These are phyloP conservation scores for Cryptosporidium tyzzeri DNA, from an alignment of 169 alveolate species.

Conservation along the genomic window DNA sequence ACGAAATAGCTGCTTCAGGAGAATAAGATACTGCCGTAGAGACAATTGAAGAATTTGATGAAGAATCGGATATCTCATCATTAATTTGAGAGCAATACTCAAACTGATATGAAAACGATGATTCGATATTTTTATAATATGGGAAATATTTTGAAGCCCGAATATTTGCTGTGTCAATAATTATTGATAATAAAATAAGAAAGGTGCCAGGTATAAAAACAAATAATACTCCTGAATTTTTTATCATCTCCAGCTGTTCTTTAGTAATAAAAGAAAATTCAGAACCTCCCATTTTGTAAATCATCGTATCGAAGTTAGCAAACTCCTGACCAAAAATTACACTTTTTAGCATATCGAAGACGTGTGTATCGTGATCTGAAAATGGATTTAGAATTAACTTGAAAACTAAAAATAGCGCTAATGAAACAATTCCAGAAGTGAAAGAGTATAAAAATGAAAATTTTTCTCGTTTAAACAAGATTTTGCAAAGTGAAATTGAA, in stretches of 20 bases:
- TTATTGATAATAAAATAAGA: background rate
- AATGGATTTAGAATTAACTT: constrained; percentile 25
- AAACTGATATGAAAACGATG: background rate
- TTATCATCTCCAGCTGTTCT: constrained; percentile 42
- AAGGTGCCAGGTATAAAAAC: constrained; percentile 27
- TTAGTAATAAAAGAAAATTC: constrained; percentile 65
- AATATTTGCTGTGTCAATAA: background rate
- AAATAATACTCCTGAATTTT: constrained; percentile 29
- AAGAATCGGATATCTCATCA: background rate
- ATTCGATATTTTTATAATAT: background rate
- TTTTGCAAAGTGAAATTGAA: background rate
- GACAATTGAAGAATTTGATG: constrained; percentile 26
- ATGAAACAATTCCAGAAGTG: background rate
- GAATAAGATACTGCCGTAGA: constrained; percentile 29
- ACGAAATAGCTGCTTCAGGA: constrained; percentile 1
- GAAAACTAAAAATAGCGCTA: background rate
- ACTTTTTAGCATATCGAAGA: constrained; percentile 65
- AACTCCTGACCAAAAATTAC: constrained; percentile 42
- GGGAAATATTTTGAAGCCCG: background rate
- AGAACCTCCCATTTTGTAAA: constrained; percentile 78
- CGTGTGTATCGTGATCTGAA: constrained; percentile 77
- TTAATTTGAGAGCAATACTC: background rate
- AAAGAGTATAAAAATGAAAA: background rate
- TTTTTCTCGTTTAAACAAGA: background rate
- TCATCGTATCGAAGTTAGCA: constrained; percentile 76